These are phyloP conservation scores for Austroboletus novae-zelandiae DNA, from an alignment of 1,284 basidiomycete species.

Conservation along the genomic window DNA sequence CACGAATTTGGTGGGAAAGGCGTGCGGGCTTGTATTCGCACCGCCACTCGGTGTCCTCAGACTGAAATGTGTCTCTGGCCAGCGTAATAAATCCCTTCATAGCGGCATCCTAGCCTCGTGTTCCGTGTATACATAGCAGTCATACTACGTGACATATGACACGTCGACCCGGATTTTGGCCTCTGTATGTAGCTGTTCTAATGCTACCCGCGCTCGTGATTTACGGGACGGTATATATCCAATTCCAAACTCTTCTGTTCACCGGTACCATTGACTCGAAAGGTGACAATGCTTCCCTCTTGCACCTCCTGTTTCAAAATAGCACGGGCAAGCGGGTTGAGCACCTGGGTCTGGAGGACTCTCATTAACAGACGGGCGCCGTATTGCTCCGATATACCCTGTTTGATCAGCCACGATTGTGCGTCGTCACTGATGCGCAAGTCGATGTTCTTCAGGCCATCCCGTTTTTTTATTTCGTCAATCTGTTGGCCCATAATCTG, in stretches of 20 bases:
- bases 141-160: no score
- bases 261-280: background rate
- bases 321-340: slow-evolving; percentile 13
- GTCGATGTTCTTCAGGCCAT: slow-evolving; percentile 4
- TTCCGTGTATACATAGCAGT: no score
- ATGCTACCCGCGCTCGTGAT: no score
- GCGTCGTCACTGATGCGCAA: background rate
- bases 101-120: no score
- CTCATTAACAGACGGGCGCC: slow-evolving; percentile 10
- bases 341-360: slow-evolving; percentile 8
- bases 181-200: no score
- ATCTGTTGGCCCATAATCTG: background rate
- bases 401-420: slow-evolving; percentile 3
- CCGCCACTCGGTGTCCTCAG: no score
- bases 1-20: no score
- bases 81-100: no score
- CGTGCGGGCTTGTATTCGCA: no score
- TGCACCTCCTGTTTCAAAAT: slow-evolving; percentile 5
- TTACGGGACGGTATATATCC: no score
- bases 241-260: background rate
- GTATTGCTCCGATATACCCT: slow-evolving; percentile 6
- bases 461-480: background rate
- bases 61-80: no score
- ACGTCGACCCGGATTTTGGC: no score
- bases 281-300: background rate